Conservation (phyloP, 1,139 yeast genomes). For the Ashbya aceris region DNA sequence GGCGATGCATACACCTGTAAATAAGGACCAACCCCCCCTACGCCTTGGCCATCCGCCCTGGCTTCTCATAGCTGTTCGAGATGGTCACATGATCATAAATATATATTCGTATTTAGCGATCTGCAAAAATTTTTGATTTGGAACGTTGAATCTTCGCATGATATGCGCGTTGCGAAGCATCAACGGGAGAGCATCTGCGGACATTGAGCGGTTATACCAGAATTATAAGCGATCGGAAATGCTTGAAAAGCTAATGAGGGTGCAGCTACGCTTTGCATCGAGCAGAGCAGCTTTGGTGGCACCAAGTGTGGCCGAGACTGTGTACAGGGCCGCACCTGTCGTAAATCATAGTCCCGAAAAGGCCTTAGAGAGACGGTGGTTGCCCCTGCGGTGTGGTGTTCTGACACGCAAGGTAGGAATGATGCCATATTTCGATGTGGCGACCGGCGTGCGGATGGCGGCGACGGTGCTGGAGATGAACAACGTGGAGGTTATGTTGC, state of each 20-base stretch:
- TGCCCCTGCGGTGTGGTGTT: constrained; percentile 73
- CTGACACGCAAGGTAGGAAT: constrained; percentile 81
- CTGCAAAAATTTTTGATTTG: too few species aligned
- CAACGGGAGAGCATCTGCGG: too few species aligned
- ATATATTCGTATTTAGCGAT: too few species aligned
- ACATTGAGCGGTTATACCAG: too few species aligned
- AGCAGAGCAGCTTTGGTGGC: constrained; percentile 14
- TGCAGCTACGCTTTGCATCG: constrained; percentile 6
- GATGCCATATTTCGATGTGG: constrained; percentile 70
- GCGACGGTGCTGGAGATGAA: constrained; percentile 85
- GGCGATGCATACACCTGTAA: too few species aligned
- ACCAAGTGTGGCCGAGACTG: constrained; percentile 17
- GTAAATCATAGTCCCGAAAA: constrained; percentile 48
- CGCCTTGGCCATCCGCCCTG: too few species aligned
- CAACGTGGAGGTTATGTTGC: constrained; percentile 74
- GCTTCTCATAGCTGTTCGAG: too few species aligned
- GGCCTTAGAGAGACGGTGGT: constrained; percentile 54
- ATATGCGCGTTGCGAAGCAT: too few species aligned
- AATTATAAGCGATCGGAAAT: background rate
- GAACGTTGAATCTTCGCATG: too few species aligned
- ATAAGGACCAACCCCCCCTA: too few species aligned
- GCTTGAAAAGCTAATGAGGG: constrained; percentile 3
- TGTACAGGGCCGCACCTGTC: constrained; percentile 29
- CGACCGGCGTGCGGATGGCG: constrained; percentile 58
- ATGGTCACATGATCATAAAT: too few species aligned